Evolutionary conservation across 2,329 filamentous ascomycete genomes (phyloP).

Genomic region (Ceratocystiopsis brevicomis): DNA sequence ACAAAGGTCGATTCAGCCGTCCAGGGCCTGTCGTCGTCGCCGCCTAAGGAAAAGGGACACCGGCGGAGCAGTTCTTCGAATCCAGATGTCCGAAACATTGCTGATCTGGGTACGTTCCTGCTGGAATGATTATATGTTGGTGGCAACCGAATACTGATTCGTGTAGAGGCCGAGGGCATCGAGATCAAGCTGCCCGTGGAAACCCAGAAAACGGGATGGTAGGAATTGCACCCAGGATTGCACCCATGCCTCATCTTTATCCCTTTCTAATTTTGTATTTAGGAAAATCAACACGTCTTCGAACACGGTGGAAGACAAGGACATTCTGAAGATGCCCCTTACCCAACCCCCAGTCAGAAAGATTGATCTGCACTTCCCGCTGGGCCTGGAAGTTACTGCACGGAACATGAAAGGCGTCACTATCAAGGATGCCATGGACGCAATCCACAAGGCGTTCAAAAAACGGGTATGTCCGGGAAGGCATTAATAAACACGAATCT

Average conservation of each 20-base stretch:
- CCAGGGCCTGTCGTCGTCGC: slow-evolving; percentile 53
- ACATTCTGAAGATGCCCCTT: slow-evolving; percentile 64
- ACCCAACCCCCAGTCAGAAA: slow-evolving; percentile 74
- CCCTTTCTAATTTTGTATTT: not conserved
- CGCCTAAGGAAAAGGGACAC: slow-evolving; percentile 43
- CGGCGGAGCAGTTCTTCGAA: slow-evolving; percentile 33
- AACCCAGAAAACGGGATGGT: slow-evolving; percentile 81
- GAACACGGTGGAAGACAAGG: slow-evolving; percentile 58
- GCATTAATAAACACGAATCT: not conserved
- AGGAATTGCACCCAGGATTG: slow-evolving; percentile 19
- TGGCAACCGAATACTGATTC: no score
- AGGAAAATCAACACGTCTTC: slow-evolving; percentile 93
- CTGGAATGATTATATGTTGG: not conserved
- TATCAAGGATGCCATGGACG: slow-evolving; percentile 90
- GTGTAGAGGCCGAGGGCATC: slow-evolving; percentile 51
- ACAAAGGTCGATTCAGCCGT: slow-evolving; percentile 86
- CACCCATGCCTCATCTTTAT: slow-evolving; percentile 3
- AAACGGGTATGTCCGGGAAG: slow-evolving; percentile 56
- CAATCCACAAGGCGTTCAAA: slow-evolving; percentile 91
- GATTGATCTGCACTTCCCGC: slow-evolving; percentile 81
- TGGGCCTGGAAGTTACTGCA: slow-evolving; percentile 73
- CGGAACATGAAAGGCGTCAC: slow-evolving; percentile 88
- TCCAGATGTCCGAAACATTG: slow-evolving; percentile 62
- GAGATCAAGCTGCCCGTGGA: slow-evolving; percentile 58
- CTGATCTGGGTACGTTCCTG: slow-evolving; percentile 53